Percentiles rank a stretch among this genome's conserved stretches.
Evolutionary conservation across 78 protist genomes (phyloP).

Genomic region (Dictyostelium purpureum): DNA sequence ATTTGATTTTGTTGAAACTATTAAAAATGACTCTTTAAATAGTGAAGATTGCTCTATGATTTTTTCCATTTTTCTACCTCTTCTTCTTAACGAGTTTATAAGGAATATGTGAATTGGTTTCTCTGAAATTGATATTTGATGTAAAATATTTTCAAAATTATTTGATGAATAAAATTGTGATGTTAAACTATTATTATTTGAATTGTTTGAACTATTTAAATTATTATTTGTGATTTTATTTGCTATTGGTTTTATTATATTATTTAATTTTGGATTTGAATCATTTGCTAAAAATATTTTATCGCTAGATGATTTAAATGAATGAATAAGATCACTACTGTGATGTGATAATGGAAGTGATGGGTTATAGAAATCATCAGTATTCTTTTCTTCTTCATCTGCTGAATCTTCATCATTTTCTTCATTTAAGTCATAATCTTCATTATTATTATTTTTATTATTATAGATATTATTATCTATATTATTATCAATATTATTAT

Average conservation of each 20-base stretch:
- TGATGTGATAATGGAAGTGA: not conserved
- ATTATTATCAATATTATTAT: not conserved
- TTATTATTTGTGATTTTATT: conserved; percentile 7
- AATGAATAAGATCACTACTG: too few species aligned
- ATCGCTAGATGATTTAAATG: not conserved
- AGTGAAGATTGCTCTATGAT: not conserved
- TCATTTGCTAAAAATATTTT: not conserved
- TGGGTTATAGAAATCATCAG: not conserved
- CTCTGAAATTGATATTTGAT: conserved; percentile 13
- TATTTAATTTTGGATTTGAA: not conserved
- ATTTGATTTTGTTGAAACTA: conserved; percentile 29
- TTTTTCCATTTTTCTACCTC: conserved; percentile 52
- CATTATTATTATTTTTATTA: not conserved
- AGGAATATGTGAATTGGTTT: conserved; percentile 25
- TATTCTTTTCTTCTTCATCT: not conserved
- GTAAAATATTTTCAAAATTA: not conserved
- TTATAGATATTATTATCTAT: not conserved
- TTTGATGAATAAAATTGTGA: not conserved
- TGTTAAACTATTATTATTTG: not conserved
- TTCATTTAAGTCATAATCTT: not conserved
- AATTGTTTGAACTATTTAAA: not conserved
- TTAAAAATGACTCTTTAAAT: not conserved
- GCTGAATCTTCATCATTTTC: not conserved
- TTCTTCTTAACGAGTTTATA: conserved; percentile 33
- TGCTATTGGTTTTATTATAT: conserved; percentile 3